These are phyloP conservation scores for Ceriops tagal DNA, from an alignment of 345 rosid genomes.

Conservation along the genomic window DNA sequence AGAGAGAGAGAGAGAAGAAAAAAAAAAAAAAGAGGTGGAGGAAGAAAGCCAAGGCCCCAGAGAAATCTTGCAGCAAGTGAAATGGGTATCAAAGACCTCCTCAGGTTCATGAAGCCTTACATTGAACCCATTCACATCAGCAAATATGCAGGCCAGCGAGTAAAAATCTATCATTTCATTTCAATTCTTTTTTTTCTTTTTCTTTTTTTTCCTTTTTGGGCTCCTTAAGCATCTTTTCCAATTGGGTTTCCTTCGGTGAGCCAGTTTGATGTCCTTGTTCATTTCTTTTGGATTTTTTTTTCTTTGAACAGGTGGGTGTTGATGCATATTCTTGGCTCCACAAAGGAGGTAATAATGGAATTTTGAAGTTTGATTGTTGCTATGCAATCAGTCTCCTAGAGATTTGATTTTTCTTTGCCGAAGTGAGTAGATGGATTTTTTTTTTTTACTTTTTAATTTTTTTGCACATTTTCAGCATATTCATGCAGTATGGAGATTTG, in stretches of 20 bases:
- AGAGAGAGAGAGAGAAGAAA: neutral
- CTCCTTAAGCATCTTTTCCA: no score
- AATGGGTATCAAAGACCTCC: conserved; percentile 91
- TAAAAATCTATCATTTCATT: conserved; percentile 17
- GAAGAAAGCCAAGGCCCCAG: neutral
- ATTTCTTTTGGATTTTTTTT: neutral
- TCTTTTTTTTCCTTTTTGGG: neutral
- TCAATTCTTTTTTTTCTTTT: neutral
- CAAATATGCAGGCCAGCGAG: conserved; percentile 75
- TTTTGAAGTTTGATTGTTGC: neutral
- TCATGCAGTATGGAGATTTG: conserved; percentile 97
- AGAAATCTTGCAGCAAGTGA: conserved; percentile 8
- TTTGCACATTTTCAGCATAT: conserved; percentile 45
- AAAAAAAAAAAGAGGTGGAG: neutral
- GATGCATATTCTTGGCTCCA: conserved; percentile 95
- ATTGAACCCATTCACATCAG: conserved; percentile 65
- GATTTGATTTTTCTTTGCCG: neutral
- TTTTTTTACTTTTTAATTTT: neutral
- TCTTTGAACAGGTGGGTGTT: conserved; percentile 65
- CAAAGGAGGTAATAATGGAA: conserved; percentile 67
- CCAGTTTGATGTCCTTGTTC: neutral
- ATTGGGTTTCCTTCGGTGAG: neutral
- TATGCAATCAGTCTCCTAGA: neutral
- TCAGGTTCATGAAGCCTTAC: conserved; percentile 83
- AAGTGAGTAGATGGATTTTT: neutral